Evolutionary conservation across 2,329 filamentous ascomycete species (phyloP), one percentile per base, ranked within the genome.

Genomic region (Grosmannia serpens): DNA sequence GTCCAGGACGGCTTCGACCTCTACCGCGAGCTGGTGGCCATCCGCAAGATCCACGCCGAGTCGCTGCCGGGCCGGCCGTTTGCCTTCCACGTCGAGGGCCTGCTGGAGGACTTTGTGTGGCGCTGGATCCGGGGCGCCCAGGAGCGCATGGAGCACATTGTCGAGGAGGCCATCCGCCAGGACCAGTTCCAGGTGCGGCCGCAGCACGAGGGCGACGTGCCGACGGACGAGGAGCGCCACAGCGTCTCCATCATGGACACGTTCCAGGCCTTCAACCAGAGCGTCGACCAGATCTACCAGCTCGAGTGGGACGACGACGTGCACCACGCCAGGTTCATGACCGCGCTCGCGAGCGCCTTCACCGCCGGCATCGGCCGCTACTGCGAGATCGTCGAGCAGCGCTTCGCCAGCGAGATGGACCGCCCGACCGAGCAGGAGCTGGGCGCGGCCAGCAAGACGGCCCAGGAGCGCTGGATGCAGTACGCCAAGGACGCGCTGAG

Each of bases 261-360:
- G 50, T 97, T 96, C 74, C 86, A 88, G 65, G 86, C 95, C 1
- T 96, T 97, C 77, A 95, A 91, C 66, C 89, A 96, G 72, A 89
- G 88, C 22, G 84, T 95, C 41, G 88, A 96, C 63, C 89, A 95
- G 66, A 84, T 99, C 58, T 85, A 89, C 57, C 79, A 89, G 64
- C 79, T 99, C 13, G 84, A 91, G 61, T 99, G 94, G 94, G 87
- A 91, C 63, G 90, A 97, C 69, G 89, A 96, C 67, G 78, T 95
- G 44, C 91, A 96, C 64, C 89, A 96, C 69, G 92, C 94, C 46
- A 90, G 91, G 62, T 99, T 99, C 73, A 97, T 97, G 91, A 99
- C 94, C 20, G 84, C 90, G 2, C 76, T 96, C 20, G 86, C 91
- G 17, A 95, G 91, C 66, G 86, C 87, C 0, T 89, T 97, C 61